Evolutionary conservation across 23 red algal genomes (phyloP).

Genomic region (Gracilaria caudata): DNA sequence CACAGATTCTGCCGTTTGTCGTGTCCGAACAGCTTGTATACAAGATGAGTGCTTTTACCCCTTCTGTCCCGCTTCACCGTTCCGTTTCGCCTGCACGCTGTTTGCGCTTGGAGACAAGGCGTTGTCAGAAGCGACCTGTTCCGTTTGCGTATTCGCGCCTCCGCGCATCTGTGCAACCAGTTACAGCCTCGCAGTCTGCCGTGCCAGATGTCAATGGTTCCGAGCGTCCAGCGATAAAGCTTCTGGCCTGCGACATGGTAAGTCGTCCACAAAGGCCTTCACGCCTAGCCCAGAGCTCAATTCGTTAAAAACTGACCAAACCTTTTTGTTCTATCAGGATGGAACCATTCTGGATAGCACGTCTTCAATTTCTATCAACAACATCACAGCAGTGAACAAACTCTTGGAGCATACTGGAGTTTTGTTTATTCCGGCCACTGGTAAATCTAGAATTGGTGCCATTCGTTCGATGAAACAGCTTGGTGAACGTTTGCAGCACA

Average conservation of each 20-base stretch:
- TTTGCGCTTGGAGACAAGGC: neutral
- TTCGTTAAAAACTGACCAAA: neutral
- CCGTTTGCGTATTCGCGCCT: neutral
- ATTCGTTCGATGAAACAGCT: slow-evolving; percentile 70
- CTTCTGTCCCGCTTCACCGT: neutral
- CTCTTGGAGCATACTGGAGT: slow-evolving; percentile 29
- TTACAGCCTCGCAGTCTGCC: neutral
- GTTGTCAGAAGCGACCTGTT: slow-evolving; percentile 11
- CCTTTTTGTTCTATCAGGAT: slow-evolving; percentile 12
- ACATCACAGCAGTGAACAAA: slow-evolving; percentile 25
- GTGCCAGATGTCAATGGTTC: neutral
- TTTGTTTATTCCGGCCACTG: slow-evolving; percentile 84
- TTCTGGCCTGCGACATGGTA: slow-evolving; percentile 72
- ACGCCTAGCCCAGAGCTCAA: neutral
- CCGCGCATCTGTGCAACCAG: neutral
- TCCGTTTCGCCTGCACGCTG: too few relatives aligned
- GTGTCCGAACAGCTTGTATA: too few relatives aligned
- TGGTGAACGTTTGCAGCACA: slow-evolving; percentile 41
- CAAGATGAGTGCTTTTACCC: neutral
- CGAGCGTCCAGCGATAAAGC: neutral
- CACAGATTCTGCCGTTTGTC: too few relatives aligned
- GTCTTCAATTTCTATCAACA: slow-evolving; percentile 11
- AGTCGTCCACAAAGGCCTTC: neutral
- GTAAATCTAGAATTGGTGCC: slow-evolving; percentile 85
- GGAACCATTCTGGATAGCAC: slow-evolving; percentile 46